These are phyloP conservation scores for Leishmania braziliensis DNA, from an alignment of 208 protist genomes.

Conservation along the genomic window DNA sequence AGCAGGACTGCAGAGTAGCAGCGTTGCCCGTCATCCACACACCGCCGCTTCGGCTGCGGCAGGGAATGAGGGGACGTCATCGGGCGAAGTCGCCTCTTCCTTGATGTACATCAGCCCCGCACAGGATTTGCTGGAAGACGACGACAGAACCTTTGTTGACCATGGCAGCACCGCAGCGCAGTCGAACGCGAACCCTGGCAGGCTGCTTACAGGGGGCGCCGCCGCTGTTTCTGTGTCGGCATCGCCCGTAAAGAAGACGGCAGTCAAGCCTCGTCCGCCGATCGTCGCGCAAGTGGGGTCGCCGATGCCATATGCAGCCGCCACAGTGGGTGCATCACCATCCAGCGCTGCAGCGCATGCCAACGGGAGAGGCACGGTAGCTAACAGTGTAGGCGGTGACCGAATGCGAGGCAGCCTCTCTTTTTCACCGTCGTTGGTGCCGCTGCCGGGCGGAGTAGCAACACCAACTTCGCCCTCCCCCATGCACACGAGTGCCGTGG, in stretches of 20 bases:
- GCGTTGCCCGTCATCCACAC: background rate
- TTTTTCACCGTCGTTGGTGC: background rate
- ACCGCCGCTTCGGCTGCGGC: background rate
- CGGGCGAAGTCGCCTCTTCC: constrained; percentile 4
- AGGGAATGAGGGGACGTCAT: background rate
- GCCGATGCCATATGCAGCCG: background rate
- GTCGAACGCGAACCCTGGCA: background rate
- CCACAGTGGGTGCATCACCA: constrained; percentile 7
- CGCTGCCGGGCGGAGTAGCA: background rate
- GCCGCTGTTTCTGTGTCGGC: background rate
- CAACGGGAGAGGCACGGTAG: background rate
- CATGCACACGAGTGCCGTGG: background rate
- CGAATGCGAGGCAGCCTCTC: constrained; percentile 4
- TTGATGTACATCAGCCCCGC: constrained; percentile 14
- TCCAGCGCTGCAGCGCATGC: background rate
- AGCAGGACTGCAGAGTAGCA: constrained; percentile 8
- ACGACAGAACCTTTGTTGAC: constrained; percentile 90
- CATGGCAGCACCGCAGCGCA: constrained; percentile 61
- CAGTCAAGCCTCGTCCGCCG: background rate
- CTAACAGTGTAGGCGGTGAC: constrained; percentile 1
- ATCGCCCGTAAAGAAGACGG: constrained; percentile 1
- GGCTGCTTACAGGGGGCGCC: background rate
- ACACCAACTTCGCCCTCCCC: background rate
- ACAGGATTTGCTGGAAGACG: constrained; percentile 43
- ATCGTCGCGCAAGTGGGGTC: background rate